These are phyloP conservation scores for Theobroma cacao DNA, from an alignment of 345 rosid species.

Conservation along the genomic window DNA sequence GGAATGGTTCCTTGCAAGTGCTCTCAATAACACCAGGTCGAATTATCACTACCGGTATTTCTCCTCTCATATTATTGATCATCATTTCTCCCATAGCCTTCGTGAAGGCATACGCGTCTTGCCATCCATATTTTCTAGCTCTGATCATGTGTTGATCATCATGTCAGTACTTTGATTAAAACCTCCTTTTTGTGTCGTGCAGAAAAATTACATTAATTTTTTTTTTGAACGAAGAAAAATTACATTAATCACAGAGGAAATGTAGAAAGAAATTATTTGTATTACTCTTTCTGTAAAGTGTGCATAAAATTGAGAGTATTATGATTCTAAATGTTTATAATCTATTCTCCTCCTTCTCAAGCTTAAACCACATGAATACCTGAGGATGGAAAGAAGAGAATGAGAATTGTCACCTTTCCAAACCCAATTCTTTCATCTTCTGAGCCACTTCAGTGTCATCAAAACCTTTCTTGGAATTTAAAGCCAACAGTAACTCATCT, in stretches of 20 bases:
- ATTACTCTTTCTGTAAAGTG: background rate
- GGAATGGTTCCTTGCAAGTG: constrained; percentile 87
- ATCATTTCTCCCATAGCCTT: constrained; percentile 99
- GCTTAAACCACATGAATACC: background rate
- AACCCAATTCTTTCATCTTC: constrained; percentile 78
- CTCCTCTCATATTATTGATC: constrained; percentile 68
- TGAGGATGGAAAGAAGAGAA: background rate
- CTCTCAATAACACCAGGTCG: constrained; percentile 91
- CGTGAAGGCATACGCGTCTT: constrained; percentile 86
- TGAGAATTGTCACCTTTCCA: constrained; percentile 55
- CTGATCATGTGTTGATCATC: constrained; percentile 24
- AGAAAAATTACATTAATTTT: no score
- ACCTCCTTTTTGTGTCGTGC: background rate
- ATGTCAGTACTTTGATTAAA: background rate
- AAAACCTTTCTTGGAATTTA: constrained; percentile 31
- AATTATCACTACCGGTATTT: constrained; percentile 74
- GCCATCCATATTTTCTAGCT: constrained; percentile 92
- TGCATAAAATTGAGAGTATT: background rate
- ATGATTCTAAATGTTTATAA: background rate
- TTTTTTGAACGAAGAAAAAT: no score
- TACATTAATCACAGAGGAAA: background rate
- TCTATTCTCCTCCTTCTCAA: background rate
- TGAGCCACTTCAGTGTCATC: constrained; percentile 42
- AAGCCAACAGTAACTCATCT: constrained; percentile 57
- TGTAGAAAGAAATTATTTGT: background rate